Conservation (phyloP, 768 basidiomycete species). For the Floccularia luteovirens region DNA sequence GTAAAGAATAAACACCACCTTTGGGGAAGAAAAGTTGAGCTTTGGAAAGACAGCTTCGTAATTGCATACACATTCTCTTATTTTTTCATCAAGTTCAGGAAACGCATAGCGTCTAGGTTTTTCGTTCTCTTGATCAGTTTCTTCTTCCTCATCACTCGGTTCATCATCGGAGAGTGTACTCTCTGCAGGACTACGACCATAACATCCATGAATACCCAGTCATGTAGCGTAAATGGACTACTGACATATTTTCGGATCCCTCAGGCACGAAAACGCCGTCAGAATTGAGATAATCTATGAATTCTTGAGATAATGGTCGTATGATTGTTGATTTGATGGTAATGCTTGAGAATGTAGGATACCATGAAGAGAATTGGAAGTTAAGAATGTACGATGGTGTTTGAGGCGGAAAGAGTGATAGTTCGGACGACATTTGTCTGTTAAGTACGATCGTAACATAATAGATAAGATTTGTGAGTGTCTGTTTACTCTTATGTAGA, state of each 20-base stretch:
- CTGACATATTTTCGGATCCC: conserved; percentile 73
- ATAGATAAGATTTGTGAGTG: too few species aligned
- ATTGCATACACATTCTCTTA: conserved; percentile 52
- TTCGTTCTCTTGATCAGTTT: conserved; percentile 28
- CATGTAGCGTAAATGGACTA: conserved; percentile 8
- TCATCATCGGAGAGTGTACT: conserved; percentile 55
- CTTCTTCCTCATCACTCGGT: conserved; percentile 50
- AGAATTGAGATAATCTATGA: conserved; percentile 68
- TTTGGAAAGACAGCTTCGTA: conserved; percentile 92
- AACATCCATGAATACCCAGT: conserved; percentile 3
- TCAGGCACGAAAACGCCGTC: conserved; percentile 82
- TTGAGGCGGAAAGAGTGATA: conserved; percentile 42
- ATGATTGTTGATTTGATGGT: conserved; percentile 73
- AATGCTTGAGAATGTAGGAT: conserved; percentile 53
- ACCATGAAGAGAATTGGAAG: conserved; percentile 87
- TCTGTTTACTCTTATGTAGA: too few species aligned
- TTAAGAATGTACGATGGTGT: conserved; percentile 48
- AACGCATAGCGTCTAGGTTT: conserved; percentile 49
- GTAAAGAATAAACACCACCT: conserved; percentile 31
- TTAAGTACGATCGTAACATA: too few species aligned
- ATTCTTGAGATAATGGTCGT: conserved; percentile 54
- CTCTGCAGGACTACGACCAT: conserved; percentile 34
- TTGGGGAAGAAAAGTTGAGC: conserved; percentile 93
- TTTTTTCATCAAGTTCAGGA: conserved; percentile 72
- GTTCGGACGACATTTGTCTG: too few species aligned